These are phyloP conservation scores for Mycosarcoma mackinlayi DNA, from an alignment of 1,284 basidiomycete genomes.

Conservation along the genomic window DNA sequence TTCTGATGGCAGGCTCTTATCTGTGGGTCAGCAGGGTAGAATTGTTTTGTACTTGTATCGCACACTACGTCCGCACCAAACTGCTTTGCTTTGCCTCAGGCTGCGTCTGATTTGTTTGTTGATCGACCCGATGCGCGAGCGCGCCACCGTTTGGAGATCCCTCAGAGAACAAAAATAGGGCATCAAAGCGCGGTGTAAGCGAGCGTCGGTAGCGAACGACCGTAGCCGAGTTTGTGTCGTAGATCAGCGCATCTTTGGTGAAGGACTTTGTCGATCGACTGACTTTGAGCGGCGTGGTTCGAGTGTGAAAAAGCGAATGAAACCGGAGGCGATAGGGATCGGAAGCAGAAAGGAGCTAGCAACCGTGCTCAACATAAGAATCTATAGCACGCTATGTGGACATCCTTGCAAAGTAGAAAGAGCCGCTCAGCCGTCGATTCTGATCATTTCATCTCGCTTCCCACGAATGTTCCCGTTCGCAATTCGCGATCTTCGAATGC, in stretches of 20 bases:
- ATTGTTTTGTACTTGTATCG: slow-evolving; percentile 24
- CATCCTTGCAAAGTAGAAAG: too few relatives aligned
- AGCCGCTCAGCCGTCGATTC: too few relatives aligned
- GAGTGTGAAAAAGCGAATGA: not conserved
- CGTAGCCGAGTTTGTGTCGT: not conserved
- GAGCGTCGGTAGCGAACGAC: not conserved
- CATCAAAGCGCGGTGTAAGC: not conserved
- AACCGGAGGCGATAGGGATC: too few relatives aligned
- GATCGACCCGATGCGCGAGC: not conserved
- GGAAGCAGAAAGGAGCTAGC: too few relatives aligned
- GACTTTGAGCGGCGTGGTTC: not conserved
- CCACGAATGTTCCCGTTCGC: too few relatives aligned
- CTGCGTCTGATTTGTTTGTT: slow-evolving; percentile 3
- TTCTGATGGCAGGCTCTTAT: slow-evolving; percentile 17
- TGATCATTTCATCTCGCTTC: too few relatives aligned
- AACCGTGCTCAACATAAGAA: too few relatives aligned
- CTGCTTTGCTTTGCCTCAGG: too few relatives aligned
- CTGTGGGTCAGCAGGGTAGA: not conserved
- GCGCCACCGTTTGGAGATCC: not conserved
- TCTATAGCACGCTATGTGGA: too few relatives aligned
- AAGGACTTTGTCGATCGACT: not conserved
- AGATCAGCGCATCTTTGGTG: not conserved
- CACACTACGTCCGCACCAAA: not conserved
- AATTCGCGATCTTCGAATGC: too few relatives aligned
- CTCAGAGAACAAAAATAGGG: not conserved